Base-by-base conservation (phyloP, 331 rosid species). In the Telfairia occidentalis region DNA sequence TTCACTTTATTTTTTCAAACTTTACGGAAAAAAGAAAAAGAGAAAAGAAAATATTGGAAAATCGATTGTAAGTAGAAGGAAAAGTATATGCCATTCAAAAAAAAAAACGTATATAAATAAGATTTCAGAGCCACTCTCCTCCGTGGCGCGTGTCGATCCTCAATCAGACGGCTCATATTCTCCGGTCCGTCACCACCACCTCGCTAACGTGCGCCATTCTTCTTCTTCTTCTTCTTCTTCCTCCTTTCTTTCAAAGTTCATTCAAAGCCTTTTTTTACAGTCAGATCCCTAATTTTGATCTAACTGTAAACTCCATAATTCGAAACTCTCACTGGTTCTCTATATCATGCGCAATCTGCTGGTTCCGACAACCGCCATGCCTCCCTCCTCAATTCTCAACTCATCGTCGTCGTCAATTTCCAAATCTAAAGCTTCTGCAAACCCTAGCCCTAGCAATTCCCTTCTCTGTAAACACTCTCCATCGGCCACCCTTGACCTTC, bases 401-500 rank as follows among this genome's bases (percentile, higher is more conserved):
- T 70, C 85, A 29, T 70, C 78, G 26, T 48, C 78, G 26, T 48
- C 81, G 43, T 73, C 72, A 2, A 74, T 78, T 37, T 46, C 87
- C 66, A 83, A 76, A 73, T 81, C 86, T 60, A 90, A 85, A 79
- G 76, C 87, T 50, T 66, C 87, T 42, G 79, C 83, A 76, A 83
- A 70, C 78, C 64, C 76, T 63, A 75, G 57, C 83, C 70, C 78
- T 42, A 79, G 69, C 64, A 74, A 82, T 75, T 73, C 81, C 26
- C 76, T 74, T 73, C 86, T 79, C 42, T 95, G 98, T 86, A 85
- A 83, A 77, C 96, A 91, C 79, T 89, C 97, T 2, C 93, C 97
- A 0, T 95, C 99, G 3, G 99, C 99, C 46, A 95, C 97, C 45
- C 88, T 95, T 1, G 99, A 95, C 89, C 90, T 95, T 35, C 91